Conservation (phyloP, 371 early-diverging fungal genomes). For the Mortierella sp. region DNA sequence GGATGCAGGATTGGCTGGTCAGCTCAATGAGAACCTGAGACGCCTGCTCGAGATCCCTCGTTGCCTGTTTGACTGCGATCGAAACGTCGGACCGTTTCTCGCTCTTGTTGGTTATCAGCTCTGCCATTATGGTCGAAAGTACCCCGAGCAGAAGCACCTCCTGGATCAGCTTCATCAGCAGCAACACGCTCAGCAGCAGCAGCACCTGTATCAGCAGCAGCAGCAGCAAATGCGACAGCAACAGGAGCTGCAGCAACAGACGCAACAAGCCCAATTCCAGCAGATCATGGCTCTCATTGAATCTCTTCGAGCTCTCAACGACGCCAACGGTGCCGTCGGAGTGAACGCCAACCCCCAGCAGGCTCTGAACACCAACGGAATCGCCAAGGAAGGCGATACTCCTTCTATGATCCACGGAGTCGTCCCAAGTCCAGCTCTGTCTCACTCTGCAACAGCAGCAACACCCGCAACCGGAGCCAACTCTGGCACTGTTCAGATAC, state of each 20-base stretch:
- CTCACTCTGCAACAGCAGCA: constrained; percentile 31
- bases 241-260: constrained; percentile 16
- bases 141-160: no score
- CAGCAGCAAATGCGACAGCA: constrained; percentile 25
- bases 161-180: constrained; percentile 40
- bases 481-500: constrained; percentile 39
- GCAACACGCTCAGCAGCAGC: constrained; percentile 25
- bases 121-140: no score
- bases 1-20: no score
- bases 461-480: constrained; percentile 32
- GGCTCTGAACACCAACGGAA: constrained; percentile 17
- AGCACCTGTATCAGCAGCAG: constrained; percentile 13
- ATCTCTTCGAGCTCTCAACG: constrained; percentile 42
- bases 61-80: no score
- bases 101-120: no score
- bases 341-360: constrained; percentile 24
- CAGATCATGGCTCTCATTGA: constrained; percentile 53
- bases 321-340: constrained; percentile 12
- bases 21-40: no score
- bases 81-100: no score
- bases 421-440: constrained; percentile 44
- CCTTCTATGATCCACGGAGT: constrained; percentile 42
- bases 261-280: constrained; percentile 39
- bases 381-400: constrained; percentile 33
- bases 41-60: no score